Evolutionary conservation across 768 basidiomycete genomes (phyloP).

Genomic region (Lentinus tigrinus): DNA sequence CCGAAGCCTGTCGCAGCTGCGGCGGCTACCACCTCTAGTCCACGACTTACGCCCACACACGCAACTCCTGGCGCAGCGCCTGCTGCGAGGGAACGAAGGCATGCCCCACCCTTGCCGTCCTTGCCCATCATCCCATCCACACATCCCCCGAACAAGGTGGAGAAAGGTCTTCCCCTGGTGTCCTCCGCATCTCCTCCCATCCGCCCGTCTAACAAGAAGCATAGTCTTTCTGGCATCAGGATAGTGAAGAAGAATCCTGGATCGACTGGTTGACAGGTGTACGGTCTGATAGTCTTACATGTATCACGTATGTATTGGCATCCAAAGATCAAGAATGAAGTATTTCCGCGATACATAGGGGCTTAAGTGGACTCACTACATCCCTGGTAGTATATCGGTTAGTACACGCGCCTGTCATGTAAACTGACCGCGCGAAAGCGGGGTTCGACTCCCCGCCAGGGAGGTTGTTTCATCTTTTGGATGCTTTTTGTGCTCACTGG

Average conservation of each 20-base stretch:
- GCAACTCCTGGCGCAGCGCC: not conserved
- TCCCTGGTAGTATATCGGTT: constrained; percentile 17
- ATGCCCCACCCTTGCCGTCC: constrained; percentile 3
- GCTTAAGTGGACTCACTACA: too few relatives aligned
- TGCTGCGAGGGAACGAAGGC: not conserved
- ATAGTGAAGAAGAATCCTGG: constrained; percentile 16
- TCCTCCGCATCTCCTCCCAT: not conserved
- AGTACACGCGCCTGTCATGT: constrained; percentile 18
- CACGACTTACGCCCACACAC: constrained; percentile 4
- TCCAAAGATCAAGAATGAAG: too few relatives aligned
- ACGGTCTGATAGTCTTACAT: not conserved
- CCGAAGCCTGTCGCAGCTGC: constrained; percentile 27
- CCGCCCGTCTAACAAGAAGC: constrained; percentile 2
- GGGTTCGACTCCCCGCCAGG: constrained; percentile 35
- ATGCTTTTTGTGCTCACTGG: not conserved
- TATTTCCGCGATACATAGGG: too few relatives aligned
- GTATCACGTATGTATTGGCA: too few relatives aligned
- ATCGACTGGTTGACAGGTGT: not conserved
- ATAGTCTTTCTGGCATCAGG: constrained; percentile 12
- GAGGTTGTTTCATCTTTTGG: not conserved
- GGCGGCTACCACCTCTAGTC: not conserved
- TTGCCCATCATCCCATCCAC: constrained; percentile 13
- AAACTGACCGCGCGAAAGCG: constrained; percentile 29
- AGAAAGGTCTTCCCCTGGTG: not conserved
- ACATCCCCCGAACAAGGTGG: not conserved